phyloP scores from a whole-genome alignment of 208 protist species.

The Polymyxa betae region DNA sequence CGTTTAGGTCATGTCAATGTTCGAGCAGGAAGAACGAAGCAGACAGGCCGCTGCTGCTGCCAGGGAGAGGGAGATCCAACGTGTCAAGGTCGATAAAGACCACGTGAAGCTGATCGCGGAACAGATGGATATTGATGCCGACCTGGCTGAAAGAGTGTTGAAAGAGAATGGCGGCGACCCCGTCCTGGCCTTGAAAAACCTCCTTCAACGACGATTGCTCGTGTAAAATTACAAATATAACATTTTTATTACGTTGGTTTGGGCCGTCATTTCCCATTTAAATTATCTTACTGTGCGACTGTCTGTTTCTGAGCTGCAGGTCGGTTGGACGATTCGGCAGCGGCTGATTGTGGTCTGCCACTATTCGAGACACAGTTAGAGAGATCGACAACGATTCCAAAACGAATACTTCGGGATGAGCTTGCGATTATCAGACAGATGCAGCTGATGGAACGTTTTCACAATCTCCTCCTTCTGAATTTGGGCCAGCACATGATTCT shows the following conservation, averaged over 20 bases:
- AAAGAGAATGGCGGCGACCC: constrained; percentile 16
- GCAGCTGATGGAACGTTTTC: neutral
- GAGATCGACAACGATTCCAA: neutral
- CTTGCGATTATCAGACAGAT: constrained; percentile 29
- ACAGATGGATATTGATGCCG: constrained; percentile 34
- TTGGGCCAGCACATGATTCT: constrained; percentile 43
- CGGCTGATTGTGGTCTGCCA: neutral
- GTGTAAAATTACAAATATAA: neutral
- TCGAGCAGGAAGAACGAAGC: constrained; percentile 9
- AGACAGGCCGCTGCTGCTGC: neutral
- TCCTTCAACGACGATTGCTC: neutral
- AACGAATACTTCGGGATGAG: neutral
- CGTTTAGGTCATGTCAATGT: neutral
- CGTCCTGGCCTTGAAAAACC: neutral
- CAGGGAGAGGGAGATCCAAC: constrained; percentile 5
- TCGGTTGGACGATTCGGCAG: neutral
- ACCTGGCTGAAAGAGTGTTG: constrained; percentile 4
- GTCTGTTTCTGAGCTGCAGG: neutral
- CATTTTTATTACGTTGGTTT: too few species aligned
- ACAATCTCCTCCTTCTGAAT: constrained; percentile 51
- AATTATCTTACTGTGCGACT: too few species aligned
- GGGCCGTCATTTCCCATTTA: too few species aligned
- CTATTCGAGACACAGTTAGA: neutral
- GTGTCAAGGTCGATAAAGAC: neutral
- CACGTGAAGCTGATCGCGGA: neutral